Evolutionary conservation across 768 basidiomycete species (phyloP).

Genomic region (Rhodosporidiobolus odoratus): DNA sequence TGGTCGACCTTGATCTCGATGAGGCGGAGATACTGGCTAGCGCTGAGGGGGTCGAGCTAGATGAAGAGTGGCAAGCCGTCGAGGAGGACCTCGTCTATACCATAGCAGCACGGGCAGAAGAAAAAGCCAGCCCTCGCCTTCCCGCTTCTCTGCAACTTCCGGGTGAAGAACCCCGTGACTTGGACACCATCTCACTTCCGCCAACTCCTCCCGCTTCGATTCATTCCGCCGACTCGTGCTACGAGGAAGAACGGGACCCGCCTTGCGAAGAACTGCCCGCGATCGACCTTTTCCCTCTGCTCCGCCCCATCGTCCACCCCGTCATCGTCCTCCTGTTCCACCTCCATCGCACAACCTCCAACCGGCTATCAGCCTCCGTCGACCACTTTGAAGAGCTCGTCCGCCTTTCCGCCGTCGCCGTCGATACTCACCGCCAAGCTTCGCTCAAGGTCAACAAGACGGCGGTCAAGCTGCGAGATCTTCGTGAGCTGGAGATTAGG

Average conservation of each 20-base stretch:
- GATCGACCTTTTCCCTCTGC: neutral
- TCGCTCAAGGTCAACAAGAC: neutral
- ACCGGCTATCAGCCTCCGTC: conserved; percentile 2
- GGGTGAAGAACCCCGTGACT: neutral
- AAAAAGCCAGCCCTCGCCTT: neutral
- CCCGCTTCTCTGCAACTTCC: neutral
- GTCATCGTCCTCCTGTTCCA: conserved; percentile 16
- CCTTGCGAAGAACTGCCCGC: neutral
- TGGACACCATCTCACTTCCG: neutral
- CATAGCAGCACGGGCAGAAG: neutral
- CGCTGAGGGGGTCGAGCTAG: conserved; percentile 2
- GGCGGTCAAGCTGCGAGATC: conserved; percentile 13
- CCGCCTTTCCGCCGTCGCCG: conserved; percentile 15
- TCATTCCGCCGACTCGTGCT: conserved; percentile 1
- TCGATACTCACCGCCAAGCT: conserved; percentile 10
- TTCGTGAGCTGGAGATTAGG: conserved; percentile 12
- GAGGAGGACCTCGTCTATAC: conserved; percentile 4
- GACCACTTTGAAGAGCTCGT: conserved; percentile 22
- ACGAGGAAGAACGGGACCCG: neutral
- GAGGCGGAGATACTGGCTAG: neutral
- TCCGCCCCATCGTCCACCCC: conserved; percentile 17
- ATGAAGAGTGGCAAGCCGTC: conserved; percentile 13
- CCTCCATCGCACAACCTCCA: conserved; percentile 1
- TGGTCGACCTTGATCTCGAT: conserved; percentile 21
- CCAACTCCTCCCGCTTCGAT: conserved; percentile 20